Conservation (phyloP, 192 early-diverging fungal species). For the Coemansia sp. region DNA sequence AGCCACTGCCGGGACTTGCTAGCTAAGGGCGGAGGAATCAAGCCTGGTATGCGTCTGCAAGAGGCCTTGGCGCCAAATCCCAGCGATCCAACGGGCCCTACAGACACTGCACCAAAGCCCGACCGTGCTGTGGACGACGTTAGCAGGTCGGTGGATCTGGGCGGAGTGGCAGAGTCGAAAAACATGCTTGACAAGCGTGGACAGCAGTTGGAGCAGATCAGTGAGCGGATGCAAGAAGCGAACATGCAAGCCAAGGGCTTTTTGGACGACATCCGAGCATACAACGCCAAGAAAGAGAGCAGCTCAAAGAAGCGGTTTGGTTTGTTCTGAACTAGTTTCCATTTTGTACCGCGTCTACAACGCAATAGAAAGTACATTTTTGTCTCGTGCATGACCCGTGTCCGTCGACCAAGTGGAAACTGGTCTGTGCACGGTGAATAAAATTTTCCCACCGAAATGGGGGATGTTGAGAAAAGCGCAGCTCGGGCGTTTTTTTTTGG, state of each 20-base stretch:
- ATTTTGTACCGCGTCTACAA: not conserved
- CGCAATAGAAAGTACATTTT: not conserved
- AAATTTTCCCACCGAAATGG: not conserved
- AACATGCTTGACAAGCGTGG: constrained; percentile 43
- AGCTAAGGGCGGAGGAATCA: constrained; percentile 5
- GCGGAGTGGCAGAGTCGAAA: constrained; percentile 6
- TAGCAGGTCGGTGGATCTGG: constrained; percentile 3
- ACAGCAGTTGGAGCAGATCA: constrained; percentile 25
- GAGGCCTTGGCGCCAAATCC: not conserved
- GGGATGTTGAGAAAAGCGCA: not conserved
- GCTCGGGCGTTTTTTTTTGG: not conserved
- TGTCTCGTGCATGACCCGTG: not conserved
- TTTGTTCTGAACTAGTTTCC: constrained; percentile 11
- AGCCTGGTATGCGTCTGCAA: constrained; percentile 23
- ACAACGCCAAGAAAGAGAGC: constrained; percentile 41
- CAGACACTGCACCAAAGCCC: not conserved
- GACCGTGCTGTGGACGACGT: constrained; percentile 8
- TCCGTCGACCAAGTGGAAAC: not conserved
- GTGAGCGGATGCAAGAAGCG: constrained; percentile 17
- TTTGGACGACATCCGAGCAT: constrained; percentile 33
- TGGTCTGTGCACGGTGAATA: not conserved
- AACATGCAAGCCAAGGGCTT: constrained; percentile 23
- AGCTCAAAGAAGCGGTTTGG: constrained; percentile 31
- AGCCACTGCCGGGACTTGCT: constrained; percentile 33
- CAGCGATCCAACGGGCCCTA: not conserved